Conservation (phyloP, 2,329 filamentous ascomycete genomes). For the Bipolaris zeicola region DNA sequence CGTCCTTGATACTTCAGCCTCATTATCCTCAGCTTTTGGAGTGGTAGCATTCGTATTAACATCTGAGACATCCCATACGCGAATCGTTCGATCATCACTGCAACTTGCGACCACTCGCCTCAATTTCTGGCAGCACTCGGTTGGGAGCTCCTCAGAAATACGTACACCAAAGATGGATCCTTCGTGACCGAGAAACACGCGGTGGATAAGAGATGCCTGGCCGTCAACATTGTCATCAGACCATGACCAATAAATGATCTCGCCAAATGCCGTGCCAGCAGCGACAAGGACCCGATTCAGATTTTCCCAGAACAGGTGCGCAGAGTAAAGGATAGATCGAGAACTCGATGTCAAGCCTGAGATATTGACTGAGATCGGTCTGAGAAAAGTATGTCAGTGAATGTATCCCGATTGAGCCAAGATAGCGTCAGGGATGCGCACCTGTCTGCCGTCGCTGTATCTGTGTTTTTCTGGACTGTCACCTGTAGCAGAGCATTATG, state of each 20-base stretch:
- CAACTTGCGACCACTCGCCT: conserved; percentile 81
- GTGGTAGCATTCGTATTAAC: conserved; percentile 12
- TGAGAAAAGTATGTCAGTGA: conserved; percentile 11
- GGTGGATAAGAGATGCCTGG: conserved; percentile 53
- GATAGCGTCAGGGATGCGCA: conserved; percentile 2
- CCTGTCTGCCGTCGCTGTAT: conserved; percentile 2
- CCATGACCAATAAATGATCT: conserved; percentile 88
- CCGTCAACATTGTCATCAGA: conserved; percentile 39
- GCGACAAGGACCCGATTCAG: conserved; percentile 71
- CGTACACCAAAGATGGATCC: conserved; percentile 91
- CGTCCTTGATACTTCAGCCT: conserved; percentile 29
- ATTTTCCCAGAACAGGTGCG: conserved; percentile 70
- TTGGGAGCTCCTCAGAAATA: conserved; percentile 61
- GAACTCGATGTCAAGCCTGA: conserved; percentile 67
- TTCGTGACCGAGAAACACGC: conserved; percentile 73
- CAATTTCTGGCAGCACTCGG: conserved; percentile 42
- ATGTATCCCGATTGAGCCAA: neutral
- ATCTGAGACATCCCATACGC: conserved; percentile 82
- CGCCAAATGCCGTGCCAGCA: conserved; percentile 91
- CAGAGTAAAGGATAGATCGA: conserved; percentile 86
- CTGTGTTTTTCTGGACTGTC: conserved; percentile 21
- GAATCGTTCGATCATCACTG: conserved; percentile 90
- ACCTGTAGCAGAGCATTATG: conserved; percentile 79
- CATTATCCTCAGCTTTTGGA: conserved; percentile 30
- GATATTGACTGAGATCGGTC: conserved; percentile 41